These are phyloP conservation scores for Magnusiomyces suaveolens DNA, from an alignment of 1,139 yeast genomes.

Conservation along the genomic window DNA sequence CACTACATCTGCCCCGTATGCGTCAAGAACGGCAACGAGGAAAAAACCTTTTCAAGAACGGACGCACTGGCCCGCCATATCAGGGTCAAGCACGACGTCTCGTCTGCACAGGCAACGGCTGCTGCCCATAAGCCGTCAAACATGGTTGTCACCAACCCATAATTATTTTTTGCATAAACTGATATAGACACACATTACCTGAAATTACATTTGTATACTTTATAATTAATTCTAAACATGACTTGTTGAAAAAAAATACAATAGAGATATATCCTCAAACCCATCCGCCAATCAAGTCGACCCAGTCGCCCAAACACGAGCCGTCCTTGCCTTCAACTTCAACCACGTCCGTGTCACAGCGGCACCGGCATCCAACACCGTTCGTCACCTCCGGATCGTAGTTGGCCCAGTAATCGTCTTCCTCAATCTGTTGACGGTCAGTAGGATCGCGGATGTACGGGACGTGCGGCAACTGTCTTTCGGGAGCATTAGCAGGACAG, in stretches of 20 bases:
- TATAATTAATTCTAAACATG: too few relatives aligned
- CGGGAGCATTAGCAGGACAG: slow-evolving; percentile 62
- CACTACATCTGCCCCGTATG: slow-evolving; percentile 82
- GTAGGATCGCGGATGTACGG: slow-evolving; percentile 28
- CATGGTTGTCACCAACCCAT: too few relatives aligned
- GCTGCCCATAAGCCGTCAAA: background rate
- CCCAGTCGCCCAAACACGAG: slow-evolving; percentile 51
- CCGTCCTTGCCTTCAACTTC: slow-evolving; percentile 51
- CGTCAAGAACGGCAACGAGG: slow-evolving; percentile 49
- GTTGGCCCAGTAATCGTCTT: slow-evolving; percentile 35
- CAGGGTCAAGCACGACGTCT: slow-evolving; percentile 59
- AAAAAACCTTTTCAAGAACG: slow-evolving; percentile 86
- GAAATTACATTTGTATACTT: too few relatives aligned
- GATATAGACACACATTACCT: too few relatives aligned
- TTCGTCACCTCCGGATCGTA: slow-evolving; percentile 41
- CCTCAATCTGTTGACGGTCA: slow-evolving; percentile 24
- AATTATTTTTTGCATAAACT: too few relatives aligned
- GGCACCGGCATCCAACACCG: slow-evolving; percentile 82
- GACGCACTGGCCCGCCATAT: slow-evolving; percentile 92
- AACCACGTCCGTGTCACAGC: slow-evolving; percentile 49
- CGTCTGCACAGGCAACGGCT: slow-evolving; percentile 1
- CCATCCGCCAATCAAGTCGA: slow-evolving; percentile 31
- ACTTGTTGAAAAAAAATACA: too few relatives aligned
- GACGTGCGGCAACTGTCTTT: slow-evolving; percentile 25
- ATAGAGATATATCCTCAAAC: too few relatives aligned